These are phyloP conservation scores for Orbilia oligospora DNA, from an alignment of 2,329 filamentous ascomycete genomes.

Conservation along the genomic window DNA sequence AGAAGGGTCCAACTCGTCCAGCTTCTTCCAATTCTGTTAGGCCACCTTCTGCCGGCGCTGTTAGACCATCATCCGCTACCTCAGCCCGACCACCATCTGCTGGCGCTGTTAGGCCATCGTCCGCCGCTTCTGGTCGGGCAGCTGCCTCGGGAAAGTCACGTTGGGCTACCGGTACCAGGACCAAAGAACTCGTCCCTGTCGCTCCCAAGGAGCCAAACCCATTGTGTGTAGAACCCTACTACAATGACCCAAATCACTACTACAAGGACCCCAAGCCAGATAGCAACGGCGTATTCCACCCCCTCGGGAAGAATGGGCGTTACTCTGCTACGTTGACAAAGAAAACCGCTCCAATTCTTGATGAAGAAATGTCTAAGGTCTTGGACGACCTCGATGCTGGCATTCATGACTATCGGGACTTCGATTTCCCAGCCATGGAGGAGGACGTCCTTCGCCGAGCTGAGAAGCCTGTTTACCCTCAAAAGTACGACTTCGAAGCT, in stretches of 20 bases:
- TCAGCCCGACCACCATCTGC: constrained; percentile 7
- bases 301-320: constrained; percentile 40
- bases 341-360: constrained; percentile 33
- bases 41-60: constrained; percentile 10
- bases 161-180: background rate
- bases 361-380: constrained; percentile 24
- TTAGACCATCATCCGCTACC: background rate
- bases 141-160: background rate
- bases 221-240: background rate
- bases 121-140: background rate
- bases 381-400: background rate
- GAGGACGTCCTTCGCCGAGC: constrained; percentile 40
- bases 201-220: constrained; percentile 18
- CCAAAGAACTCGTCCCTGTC: background rate
- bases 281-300: background rate
- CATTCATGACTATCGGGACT: constrained; percentile 16
- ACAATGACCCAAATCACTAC: background rate
- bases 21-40: constrained; percentile 34
- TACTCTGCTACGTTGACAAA: constrained; percentile 20
- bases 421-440: constrained; percentile 43
- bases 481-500: constrained; percentile 44
- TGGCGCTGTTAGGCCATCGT: background rate
- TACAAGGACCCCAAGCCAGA: constrained; percentile 8
- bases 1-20: constrained; percentile 32
- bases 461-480: constrained; percentile 31